Base-by-base conservation (phyloP, 2,329 filamentous ascomycete species). In the Clarireedia sp. region DNA sequence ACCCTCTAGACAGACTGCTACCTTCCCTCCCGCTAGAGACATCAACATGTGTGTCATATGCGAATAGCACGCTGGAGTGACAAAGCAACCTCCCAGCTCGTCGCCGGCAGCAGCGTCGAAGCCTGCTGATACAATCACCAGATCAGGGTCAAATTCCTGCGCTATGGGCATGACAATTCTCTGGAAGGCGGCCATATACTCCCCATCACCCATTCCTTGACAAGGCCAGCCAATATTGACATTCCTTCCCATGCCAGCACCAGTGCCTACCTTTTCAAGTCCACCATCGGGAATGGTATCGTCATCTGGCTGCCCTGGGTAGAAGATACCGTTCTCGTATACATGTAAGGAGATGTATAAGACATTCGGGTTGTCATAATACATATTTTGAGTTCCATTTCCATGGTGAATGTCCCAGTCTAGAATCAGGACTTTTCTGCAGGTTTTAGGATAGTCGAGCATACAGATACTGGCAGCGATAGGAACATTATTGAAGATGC, bases 1-100 rank as follows among this genome's bases (percentile, higher is more conserved):
- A 21, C 94, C 94, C 73, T 99, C 94, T 2, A 99, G 78, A 67
- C 91, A 96, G 8, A 96, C 92, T 2, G 89, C 88, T 14, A 99
- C 79, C 67, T 91, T 96, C 26, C 94, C 94, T 45, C 85, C 79
- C 0, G 94, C 92, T 19, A 99, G 77, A 2, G 89, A 90, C 91
- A 96, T 97, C 48, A 99, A 81, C 92, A 97, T 96, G 68, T 96
- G 90, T 16, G 94, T 97, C 94, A 99, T 97, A 68, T 99, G 92
- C 14, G 91, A 89, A 68, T 97, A 99, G 68, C 94, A 95, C 4
- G 84, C 74, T 0, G 94, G 94, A 1, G 90, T 87, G 5, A 99
- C 94, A 66, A 90, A 92, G 69, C 94, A 99, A 33, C 88, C 90
- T 50, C 94, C 94, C 1, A 99, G 79, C 67, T 94, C 86, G 70